These are phyloP conservation scores for Vanrija sp. DNA, from an alignment of 1,284 basidiomycete genomes.

Conservation along the genomic window DNA sequence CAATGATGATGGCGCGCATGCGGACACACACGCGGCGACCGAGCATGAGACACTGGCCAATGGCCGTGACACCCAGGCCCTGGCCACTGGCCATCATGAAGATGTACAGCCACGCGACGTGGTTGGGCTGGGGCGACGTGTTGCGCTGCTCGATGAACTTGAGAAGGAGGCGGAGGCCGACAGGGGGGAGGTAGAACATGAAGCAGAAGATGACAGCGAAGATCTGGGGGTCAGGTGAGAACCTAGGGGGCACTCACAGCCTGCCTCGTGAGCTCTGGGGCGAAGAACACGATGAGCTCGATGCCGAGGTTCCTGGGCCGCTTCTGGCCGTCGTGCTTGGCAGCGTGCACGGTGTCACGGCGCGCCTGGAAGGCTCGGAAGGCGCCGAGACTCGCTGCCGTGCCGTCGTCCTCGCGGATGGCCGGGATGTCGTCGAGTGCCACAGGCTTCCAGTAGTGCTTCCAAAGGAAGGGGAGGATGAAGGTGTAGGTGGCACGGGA, in stretches of 20 bases:
- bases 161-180: constrained; percentile 53
- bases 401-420: constrained; percentile 53
- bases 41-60: constrained; percentile 51
- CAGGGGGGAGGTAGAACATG: constrained; percentile 52
- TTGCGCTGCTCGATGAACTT: constrained; percentile 48
- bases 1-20: constrained; percentile 52
- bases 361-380: constrained; percentile 42
- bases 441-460: constrained; percentile 50
- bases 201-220: constrained; percentile 50
- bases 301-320: constrained; percentile 43
- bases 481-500: constrained; percentile 47
- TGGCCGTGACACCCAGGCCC: constrained; percentile 43
- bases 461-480: constrained; percentile 48
- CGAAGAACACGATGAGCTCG: constrained; percentile 36
- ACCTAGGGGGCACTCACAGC: constrained; percentile 17
- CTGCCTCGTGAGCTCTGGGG: constrained; percentile 21
- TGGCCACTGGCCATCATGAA: constrained; percentile 52
- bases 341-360: constrained; percentile 17
- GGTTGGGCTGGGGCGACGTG: constrained; percentile 41
- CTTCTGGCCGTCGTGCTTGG: constrained; percentile 22
- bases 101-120: constrained; percentile 54
- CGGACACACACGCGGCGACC: constrained; percentile 53
- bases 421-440: constrained; percentile 51
- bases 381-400: constrained; percentile 49
- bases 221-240: constrained; percentile 23